Evolutionary conservation across 306 rosid genomes (phyloP).

Genomic region (Vicia faba): DNA sequence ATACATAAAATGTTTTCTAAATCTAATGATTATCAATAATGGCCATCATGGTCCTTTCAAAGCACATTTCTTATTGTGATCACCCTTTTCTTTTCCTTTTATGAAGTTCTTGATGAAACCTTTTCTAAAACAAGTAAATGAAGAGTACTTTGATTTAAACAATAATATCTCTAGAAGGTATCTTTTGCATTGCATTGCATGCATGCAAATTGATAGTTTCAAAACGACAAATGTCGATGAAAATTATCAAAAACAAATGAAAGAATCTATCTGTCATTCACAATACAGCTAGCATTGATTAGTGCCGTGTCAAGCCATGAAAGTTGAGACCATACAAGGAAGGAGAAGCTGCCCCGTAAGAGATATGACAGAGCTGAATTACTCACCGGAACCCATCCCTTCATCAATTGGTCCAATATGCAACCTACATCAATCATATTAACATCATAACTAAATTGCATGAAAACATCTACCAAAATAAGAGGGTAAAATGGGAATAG

Average conservation of each 20-base stretch:
- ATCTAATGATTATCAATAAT: too few species aligned
- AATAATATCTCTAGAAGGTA: not conserved
- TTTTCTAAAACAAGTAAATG: too few species aligned
- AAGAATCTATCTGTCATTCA: not conserved
- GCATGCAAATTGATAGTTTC: not conserved
- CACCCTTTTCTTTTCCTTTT: too few species aligned
- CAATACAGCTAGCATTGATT: not conserved
- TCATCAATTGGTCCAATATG: not conserved
- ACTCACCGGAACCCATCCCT: not conserved
- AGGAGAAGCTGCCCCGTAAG: not conserved
- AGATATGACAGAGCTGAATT: not conserved
- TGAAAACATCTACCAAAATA: too few species aligned
- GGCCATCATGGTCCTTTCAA: too few species aligned
- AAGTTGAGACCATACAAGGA: not conserved
- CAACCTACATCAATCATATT: not conserved
- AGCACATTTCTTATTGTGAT: too few species aligned
- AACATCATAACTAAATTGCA: not conserved
- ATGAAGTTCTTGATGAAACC: too few species aligned
- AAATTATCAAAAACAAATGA: not conserved
- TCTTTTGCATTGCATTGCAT: not conserved
- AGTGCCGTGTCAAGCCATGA: not conserved
- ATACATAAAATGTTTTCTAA: too few species aligned
- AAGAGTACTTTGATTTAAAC: too few species aligned
- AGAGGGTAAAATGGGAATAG: too few species aligned
- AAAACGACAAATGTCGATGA: not conserved